Conservation (phyloP, 768 basidiomycete genomes). For the Favolaschia claudopus region DNA sequence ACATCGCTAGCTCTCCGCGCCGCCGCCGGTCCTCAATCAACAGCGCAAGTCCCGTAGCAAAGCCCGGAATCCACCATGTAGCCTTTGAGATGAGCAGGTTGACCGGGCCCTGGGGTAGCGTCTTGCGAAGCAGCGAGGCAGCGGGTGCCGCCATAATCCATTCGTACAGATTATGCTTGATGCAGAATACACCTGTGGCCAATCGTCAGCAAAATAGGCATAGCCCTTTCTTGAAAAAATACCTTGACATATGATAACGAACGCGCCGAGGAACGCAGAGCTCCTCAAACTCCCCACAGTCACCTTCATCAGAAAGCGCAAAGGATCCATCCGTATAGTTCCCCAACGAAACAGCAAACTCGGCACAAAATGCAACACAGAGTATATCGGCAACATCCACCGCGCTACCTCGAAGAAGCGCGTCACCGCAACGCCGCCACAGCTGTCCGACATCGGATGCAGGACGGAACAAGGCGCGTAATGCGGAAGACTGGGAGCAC, state of each 20-base stretch:
- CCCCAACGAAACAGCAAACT: constrained; percentile 82
- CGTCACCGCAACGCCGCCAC: constrained; percentile 63
- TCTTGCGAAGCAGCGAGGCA: constrained; percentile 42
- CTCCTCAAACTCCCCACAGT: constrained; percentile 80
- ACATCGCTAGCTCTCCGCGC: constrained; percentile 93
- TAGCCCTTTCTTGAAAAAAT: constrained; percentile 30
- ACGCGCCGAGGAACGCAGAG: constrained; percentile 85
- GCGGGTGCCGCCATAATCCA: constrained; percentile 45
- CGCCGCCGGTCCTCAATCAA: constrained; percentile 89
- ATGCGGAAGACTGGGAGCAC: constrained; percentile 52
- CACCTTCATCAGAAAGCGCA: constrained; percentile 68
- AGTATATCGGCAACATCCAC: constrained; percentile 87
- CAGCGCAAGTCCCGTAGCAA: constrained; percentile 77
- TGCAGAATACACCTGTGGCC: constrained; percentile 68
- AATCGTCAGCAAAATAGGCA: neutral
- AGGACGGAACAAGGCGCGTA: constrained; percentile 75
- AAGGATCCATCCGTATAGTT: constrained; percentile 70
- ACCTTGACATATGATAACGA: constrained; percentile 87
- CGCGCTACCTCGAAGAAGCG: constrained; percentile 83
- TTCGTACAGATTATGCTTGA: constrained; percentile 66
- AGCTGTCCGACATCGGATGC: constrained; percentile 76
- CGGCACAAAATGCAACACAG: constrained; percentile 90
- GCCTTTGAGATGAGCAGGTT: constrained; percentile 70
- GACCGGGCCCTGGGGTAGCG: constrained; percentile 54
- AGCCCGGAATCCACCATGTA: constrained; percentile 79